Percentiles rank a stretch among this genome's conserved stretches.
Conservation (phyloP, 176 grass and related monocot genomes). For the Avena eriantha region DNA sequence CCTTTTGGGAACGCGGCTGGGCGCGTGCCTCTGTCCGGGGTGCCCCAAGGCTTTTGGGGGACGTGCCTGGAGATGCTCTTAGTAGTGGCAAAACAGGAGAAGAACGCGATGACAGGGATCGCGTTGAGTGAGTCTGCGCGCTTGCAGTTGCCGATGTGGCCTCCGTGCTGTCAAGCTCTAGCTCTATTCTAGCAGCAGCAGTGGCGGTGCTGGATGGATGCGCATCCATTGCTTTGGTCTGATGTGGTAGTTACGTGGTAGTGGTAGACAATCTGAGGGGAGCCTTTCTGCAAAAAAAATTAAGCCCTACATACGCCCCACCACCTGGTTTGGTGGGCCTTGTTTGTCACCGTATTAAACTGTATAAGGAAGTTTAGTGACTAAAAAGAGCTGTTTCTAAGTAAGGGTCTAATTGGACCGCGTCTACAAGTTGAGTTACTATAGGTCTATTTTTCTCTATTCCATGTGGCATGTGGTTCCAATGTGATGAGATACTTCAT, state of each 20-base stretch:
- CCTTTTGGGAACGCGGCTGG: too few relatives aligned
- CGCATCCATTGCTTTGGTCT: not conserved
- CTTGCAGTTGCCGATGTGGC: too few relatives aligned
- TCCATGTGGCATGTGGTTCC: constrained; percentile 23
- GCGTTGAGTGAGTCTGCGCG: too few relatives aligned
- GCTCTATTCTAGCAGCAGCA: not conserved
- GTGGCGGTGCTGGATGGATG: not conserved
- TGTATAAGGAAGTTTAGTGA: not conserved
- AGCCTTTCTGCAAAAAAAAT: not conserved
- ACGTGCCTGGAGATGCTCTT: too few relatives aligned
- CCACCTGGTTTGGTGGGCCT: not conserved
- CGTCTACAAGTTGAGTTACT: not conserved
- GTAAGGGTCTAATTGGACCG: not conserved
- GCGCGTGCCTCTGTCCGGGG: too few relatives aligned
- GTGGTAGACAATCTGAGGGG: not conserved
- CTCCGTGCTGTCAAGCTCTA: not conserved
- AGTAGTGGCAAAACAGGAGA: not conserved
- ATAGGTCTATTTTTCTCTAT: not conserved
- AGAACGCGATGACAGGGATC: not conserved
- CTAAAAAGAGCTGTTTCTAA: not conserved
- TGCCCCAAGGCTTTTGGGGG: too few relatives aligned
- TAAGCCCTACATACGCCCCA: not conserved
- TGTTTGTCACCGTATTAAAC: not conserved
- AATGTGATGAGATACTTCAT: constrained; percentile 39
- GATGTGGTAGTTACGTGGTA: not conserved